Base-by-base conservation (phyloP, 768 basidiomycete species). In the Xerocomellus intermedius region DNA sequence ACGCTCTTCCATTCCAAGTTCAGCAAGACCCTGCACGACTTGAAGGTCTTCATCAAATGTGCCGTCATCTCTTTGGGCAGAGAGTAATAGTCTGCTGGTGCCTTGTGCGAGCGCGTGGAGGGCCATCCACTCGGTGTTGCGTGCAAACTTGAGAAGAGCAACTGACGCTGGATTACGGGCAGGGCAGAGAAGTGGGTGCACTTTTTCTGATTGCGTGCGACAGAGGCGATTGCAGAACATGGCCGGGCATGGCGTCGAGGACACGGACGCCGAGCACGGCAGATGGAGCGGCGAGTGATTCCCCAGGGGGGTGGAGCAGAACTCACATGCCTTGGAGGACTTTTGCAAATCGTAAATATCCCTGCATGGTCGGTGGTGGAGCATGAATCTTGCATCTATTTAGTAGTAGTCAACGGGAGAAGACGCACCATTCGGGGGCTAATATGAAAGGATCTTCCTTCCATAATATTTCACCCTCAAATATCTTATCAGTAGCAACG, bases 201-300 rank as follows among this genome's bases (percentile, higher is more conserved):
- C 77, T 55, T 77, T 78, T 2, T 78, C 79, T 0, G 88, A 83
- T 36, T 89, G 84, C 16, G 79, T 69, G 14, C 84, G 78, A 65
- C 93, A 95, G 2, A 91, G 80, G 3, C 90, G 80, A 56, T 84
- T 89, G 75, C 93, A 95, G 73, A 91, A 95, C 42, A 83, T 77
- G 10, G 81, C 79, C 4, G 82, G 76, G 59, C 91, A 92, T 26
- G 68, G 66, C 12, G 71, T 37, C 1, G 72, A 58, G 2, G 75
- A 73, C 9, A 74, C 65, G 10, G 81, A 77, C 5, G 78, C 70
- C 5, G 80, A 71, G 64, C 89, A 91, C 7, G 79, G 64, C 19
- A 83, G 72, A 44, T 80, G 73, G 26, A 83, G 74, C 3, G 78
- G 71, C 39, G 78, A 70, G 16, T 72, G 69, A 36, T 68, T 52